phyloP scores from a whole-genome alignment of 805 yeast genomes.

The Scheffersomyces lignosus region DNA sequence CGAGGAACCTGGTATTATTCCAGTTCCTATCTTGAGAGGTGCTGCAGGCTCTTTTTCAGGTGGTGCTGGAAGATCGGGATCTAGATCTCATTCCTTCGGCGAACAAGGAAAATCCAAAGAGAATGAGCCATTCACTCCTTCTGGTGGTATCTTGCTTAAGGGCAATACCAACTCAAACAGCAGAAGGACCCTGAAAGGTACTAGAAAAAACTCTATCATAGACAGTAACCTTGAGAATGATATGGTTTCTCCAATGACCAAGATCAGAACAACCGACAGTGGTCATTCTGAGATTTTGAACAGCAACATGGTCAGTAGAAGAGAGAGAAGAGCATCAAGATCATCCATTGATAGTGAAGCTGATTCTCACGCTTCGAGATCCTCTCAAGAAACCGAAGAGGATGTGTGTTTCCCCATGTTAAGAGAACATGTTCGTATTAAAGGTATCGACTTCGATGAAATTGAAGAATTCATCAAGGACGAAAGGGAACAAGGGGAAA shows the following conservation, averaged over 20 bases:
- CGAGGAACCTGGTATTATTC: conserved; percentile 8
- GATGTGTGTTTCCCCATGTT: conserved; percentile 97
- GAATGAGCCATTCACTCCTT: not conserved
- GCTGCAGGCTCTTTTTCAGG: conserved; percentile 17
- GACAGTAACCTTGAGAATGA: conserved; percentile 23
- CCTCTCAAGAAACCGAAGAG: conserved; percentile 90
- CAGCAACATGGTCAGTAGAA: conserved; percentile 13
- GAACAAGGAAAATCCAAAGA: conserved; percentile 26
- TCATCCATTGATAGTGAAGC: conserved; percentile 58
- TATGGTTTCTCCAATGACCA: conserved; percentile 28
- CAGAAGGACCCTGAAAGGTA: not conserved
- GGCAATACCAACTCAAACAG: no score
- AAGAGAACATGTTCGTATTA: conserved; percentile 55
- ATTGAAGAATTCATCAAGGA: conserved; percentile 77
- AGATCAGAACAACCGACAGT: conserved; percentile 18
- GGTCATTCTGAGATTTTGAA: conserved; percentile 9
- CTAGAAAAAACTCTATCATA: conserved; percentile 1
- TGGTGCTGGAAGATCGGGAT: conserved; percentile 16
- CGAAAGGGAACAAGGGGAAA: conserved; percentile 48
- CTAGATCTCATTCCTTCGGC: conserved; percentile 19
- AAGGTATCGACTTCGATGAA: conserved; percentile 89
- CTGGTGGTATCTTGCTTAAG: conserved; percentile 1
- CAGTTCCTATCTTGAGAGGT: conserved; percentile 13
- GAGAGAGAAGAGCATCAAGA: conserved; percentile 36
- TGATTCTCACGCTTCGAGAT: conserved; percentile 71